These are phyloP conservation scores for Hyaloscypha bicolor DNA, from an alignment of 495 filamentous ascomycete genomes.

Conservation along the genomic window DNA sequence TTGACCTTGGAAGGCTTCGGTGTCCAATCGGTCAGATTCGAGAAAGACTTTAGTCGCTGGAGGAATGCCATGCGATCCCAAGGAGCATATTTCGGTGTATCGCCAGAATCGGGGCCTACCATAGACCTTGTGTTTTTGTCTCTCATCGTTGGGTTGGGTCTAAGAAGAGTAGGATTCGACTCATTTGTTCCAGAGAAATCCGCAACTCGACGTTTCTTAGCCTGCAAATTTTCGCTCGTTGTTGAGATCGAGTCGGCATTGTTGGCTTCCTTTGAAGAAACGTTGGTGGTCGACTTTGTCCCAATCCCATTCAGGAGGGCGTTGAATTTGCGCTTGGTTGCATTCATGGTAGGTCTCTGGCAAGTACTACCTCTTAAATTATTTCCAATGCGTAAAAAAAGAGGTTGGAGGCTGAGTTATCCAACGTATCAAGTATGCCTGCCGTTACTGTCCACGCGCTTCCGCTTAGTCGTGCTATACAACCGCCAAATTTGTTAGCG, in stretches of 20 bases:
- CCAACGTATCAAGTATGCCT: neutral
- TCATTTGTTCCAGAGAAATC: constrained; percentile 29
- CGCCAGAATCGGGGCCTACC: constrained; percentile 34
- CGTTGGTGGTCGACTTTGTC: constrained; percentile 31
- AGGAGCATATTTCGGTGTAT: constrained; percentile 63
- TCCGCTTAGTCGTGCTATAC: no score
- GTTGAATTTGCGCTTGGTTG: constrained; percentile 60
- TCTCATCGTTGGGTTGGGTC: constrained; percentile 40
- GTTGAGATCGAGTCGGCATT: constrained; percentile 31
- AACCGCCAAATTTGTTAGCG: no score
- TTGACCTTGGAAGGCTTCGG: constrained; percentile 79
- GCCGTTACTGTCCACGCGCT: neutral
- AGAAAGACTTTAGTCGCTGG: constrained; percentile 79
- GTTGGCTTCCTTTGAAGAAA: constrained; percentile 29
- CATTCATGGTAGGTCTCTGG: constrained; percentile 44
- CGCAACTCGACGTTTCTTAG: constrained; percentile 50
- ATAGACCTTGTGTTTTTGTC: constrained; percentile 44
- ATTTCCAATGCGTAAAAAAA: neutral
- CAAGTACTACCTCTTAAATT: neutral
- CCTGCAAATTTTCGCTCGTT: constrained; percentile 37
- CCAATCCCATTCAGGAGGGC: constrained; percentile 55
- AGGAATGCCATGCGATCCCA: constrained; percentile 85
- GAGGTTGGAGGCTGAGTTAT: neutral
- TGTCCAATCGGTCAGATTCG: constrained; percentile 86
- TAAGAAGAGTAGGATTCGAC: neutral